Evolutionary conservation across 208 protist species (phyloP), one percentile per base, ranked within the genome.

Genomic region (Trichomonas tenax): DNA sequence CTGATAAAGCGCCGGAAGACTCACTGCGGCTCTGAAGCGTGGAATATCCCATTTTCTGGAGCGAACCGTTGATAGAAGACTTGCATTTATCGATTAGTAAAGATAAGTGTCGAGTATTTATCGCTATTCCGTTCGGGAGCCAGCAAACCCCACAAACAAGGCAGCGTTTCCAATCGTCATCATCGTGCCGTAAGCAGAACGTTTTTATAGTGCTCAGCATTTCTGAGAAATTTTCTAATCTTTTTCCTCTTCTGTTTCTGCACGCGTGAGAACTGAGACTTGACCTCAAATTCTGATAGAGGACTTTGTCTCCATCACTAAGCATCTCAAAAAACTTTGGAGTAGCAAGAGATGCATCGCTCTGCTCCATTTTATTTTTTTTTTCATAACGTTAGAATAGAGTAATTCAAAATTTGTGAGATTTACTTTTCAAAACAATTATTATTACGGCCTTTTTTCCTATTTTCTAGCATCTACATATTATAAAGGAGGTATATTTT

Each of bases 221-320:
- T 89, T 89, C 82, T 31, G n/a, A 44, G 23, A 89, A 89, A 44
- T n/a, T 89, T 89, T 89, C 82, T 89, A 89, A 46, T 89, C 82
- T 89, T 89, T 89, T 89, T n/a, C 40, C 40, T 44, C 82, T 31
- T 8, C 82, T 31, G 41, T 89, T 89, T 48, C 82, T 89, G 36
- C 82, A 89, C 0, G 17, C 17, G 8, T 46, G 34, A 0, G 82
- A 89, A 89, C n/a, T 44, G 48, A 89, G 82, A 23, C n/a, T 89
- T 46, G 34, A 44, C 1, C 82, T 31, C 8, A 89, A 17, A 6
- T 89, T 44, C 17, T 46, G 34, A 31, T 89, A 89, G 0, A 31
- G n/a, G 23, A 6, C 23, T 46, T 89, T 44, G 40, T 89, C 40
- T 1, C 23, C 40, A 89, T 46, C 82, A 46, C 15, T 48, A 10